phyloP scores from a whole-genome alignment of 1,284 basidiomycete genomes.

The Omphalotus olearius region DNA sequence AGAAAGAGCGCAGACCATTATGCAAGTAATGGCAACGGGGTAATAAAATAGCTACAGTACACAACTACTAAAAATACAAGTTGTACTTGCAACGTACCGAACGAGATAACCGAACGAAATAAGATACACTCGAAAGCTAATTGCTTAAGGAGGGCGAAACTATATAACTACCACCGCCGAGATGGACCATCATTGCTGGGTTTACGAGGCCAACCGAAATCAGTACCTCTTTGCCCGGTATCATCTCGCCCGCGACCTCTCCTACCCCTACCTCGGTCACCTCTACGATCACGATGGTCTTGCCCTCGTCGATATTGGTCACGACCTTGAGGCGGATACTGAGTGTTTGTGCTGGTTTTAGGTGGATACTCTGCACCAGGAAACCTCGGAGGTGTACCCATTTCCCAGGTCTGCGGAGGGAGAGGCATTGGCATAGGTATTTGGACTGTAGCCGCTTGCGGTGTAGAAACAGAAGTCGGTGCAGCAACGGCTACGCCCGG shows the following conservation, averaged over 20 bases:
- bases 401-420: slow-evolving; percentile 14
- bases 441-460: slow-evolving; percentile 19
- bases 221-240: slow-evolving; percentile 37
- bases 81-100: too few relatives aligned
- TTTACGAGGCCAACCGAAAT: slow-evolving; percentile 53
- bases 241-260: slow-evolving; percentile 32
- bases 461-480: slow-evolving; percentile 2
- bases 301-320: slow-evolving; percentile 17
- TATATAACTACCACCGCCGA: too few relatives aligned
- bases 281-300: slow-evolving; percentile 24
- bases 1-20: too few relatives aligned
- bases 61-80: too few relatives aligned
- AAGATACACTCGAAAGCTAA: too few relatives aligned
- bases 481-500: background rate
- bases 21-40: too few relatives aligned
- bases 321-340: slow-evolving; percentile 20
- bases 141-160: too few relatives aligned
- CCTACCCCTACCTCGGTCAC: slow-evolving; percentile 31
- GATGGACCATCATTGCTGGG: background rate
- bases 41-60: too few relatives aligned
- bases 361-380: background rate
- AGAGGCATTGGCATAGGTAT: slow-evolving; percentile 16
- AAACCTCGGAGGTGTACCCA: background rate
- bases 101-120: too few relatives aligned
- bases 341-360: background rate